Conservation (phyloP, 2,329 filamentous ascomycete genomes). For the Alternaria rosae region DNA sequence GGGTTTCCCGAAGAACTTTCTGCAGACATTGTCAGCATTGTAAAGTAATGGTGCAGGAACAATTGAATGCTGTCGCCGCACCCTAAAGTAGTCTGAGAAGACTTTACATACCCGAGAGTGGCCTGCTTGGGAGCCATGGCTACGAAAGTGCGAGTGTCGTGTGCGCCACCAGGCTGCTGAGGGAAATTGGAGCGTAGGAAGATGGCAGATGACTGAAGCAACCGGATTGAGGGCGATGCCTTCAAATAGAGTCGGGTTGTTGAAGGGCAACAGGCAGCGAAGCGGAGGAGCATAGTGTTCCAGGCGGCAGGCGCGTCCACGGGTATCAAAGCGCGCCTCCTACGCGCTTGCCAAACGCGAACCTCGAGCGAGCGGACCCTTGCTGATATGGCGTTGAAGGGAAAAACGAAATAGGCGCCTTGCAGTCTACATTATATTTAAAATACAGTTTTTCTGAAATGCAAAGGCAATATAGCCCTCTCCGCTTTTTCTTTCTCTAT, state of each 20-base stretch:
- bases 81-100: constrained; percentile 77
- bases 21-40: constrained; percentile 50
- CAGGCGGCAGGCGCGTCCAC: constrained; percentile 22
- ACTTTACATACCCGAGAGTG: constrained; percentile 86
- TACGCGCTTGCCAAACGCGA: constrained; percentile 37
- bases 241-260: constrained; percentile 10
- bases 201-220: constrained; percentile 11
- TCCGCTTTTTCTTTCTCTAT: not conserved
- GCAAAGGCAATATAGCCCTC: not conserved
- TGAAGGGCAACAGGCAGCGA: constrained; percentile 31
- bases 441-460: not conserved
- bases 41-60: not conserved
- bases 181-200: constrained; percentile 7
- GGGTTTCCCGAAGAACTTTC: constrained; percentile 82
- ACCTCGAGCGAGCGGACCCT: constrained; percentile 21
- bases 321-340: constrained; percentile 21
- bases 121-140: constrained; percentile 71
- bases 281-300: constrained; percentile 39
- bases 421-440: not conserved
- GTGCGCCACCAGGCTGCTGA: constrained; percentile 14
- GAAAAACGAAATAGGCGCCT: not conserved
- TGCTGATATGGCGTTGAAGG: constrained; percentile 13
- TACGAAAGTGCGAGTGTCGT: constrained; percentile 19
- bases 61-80: constrained; percentile 54
- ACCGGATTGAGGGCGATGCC: constrained; percentile 9